Base-by-base conservation (phyloP, 352 stramenopile genomes). In the Globisporangium barbulae region DNA sequence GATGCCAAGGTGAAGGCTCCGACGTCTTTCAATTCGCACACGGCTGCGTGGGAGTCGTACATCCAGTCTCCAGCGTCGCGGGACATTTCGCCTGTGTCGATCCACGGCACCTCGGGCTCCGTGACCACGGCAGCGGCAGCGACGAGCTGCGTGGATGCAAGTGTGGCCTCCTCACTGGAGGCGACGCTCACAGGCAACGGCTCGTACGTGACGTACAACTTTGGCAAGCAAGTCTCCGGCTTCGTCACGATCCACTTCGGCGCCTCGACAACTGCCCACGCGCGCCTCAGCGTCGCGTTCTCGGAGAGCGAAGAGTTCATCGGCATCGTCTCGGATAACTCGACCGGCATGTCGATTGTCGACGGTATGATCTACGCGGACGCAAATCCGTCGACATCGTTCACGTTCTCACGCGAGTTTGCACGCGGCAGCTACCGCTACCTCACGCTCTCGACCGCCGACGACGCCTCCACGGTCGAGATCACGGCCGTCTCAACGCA, bases 301-400 rank as follows among this genome's bases (percentile, higher is more conserved):
- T 68, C 70, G 9, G 67, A 79, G 55, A 76, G 35, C n/a, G 52
- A 62, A 2, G 19, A 68, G 41, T 77, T 65, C 62, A 75, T 79
- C 52, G 70, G 70, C 31, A 61, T 77, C 48, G 52, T 64, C 17
- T 79, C 73, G 8, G 73, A 79, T 30, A 47, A 69, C 37, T 73
- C 73, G 37, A 79, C 70, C 5, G 72, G 75, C 35, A 77, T 73
- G 64, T 53, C 61, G 9, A 64, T 79, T 37, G 59, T 66, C 28
- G 70, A 79, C 54, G 73, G 73, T 17, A 75, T 68, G n/a, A 75
- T 79, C 52, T 75, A 77, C 68, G 61, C 73, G 0, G 53, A 55
- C 17, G 70, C 67, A 0, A 57, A 53, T 13, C 72, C 72, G 47
- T 53, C 47, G 22, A 53, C 47, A 0, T 35, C 22, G 47, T 53